A percentile compares a stretch with the other conserved stretches of the same genome.
These are phyloP conservation scores for Volutella citrinella DNA, from an alignment of 2,329 filamentous ascomycete species.

Conservation along the genomic window DNA sequence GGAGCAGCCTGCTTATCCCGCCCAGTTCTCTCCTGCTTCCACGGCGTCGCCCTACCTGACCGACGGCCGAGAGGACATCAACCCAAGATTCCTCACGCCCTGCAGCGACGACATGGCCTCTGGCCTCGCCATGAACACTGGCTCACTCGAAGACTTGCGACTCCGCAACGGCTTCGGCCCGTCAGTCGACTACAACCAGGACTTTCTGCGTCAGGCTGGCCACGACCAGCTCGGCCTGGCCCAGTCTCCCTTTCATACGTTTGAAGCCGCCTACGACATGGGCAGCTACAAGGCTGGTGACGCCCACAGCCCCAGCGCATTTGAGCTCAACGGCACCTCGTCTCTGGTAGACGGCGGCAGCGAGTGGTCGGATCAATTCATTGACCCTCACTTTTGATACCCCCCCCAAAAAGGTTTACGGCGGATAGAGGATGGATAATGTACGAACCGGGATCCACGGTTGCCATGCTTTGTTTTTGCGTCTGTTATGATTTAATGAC, in stretches of 20 bases:
- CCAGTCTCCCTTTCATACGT: slow-evolving; percentile 37
- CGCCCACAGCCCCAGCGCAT: slow-evolving; percentile 22
- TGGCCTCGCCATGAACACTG: slow-evolving; percentile 24
- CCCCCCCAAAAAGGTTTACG: slow-evolving; percentile 11
- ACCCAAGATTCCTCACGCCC: slow-evolving; percentile 48
- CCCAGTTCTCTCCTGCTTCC: slow-evolving; percentile 37
- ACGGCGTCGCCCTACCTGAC: slow-evolving; percentile 34
- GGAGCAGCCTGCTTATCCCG: slow-evolving; percentile 31
- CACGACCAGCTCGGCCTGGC: slow-evolving; percentile 28
- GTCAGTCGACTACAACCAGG: slow-evolving; percentile 23
- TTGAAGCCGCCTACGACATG: slow-evolving; percentile 39
- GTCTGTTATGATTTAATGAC: slow-evolving; percentile 30
- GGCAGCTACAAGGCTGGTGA: slow-evolving; percentile 34
- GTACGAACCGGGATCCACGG: slow-evolving; percentile 23
- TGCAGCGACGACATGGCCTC: slow-evolving; percentile 49
- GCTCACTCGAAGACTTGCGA: slow-evolving; percentile 26
- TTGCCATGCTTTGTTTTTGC: slow-evolving; percentile 23
- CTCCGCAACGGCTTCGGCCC: slow-evolving; percentile 26
- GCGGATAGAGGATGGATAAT: slow-evolving; percentile 21
- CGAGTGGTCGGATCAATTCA: slow-evolving; percentile 31
- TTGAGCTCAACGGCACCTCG: slow-evolving; percentile 22
- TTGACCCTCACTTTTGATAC: slow-evolving; percentile 32
- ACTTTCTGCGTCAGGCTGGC: slow-evolving; percentile 26
- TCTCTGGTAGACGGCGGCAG: slow-evolving; percentile 24
- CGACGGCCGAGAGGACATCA: slow-evolving; percentile 34